Conservation (phyloP, 352 stramenopile genomes). For the Aphanomyces cochlioides region DNA sequence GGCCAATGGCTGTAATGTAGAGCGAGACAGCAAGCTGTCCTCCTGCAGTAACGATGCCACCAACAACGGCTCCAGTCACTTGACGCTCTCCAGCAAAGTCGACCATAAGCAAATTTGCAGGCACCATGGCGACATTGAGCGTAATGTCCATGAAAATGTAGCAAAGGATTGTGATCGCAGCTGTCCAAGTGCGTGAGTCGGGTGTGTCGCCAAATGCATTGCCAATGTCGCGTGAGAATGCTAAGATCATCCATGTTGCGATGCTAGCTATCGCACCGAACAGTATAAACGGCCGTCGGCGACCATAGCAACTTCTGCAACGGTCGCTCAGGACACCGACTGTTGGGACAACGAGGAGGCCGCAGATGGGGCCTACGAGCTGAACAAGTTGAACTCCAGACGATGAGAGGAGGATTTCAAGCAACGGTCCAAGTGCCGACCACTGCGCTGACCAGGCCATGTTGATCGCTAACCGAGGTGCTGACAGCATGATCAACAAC, state of each 20-base stretch:
- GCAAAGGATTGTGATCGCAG: conserved; percentile 40
- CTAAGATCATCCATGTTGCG: conserved; percentile 47
- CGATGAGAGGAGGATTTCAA: conserved; percentile 44
- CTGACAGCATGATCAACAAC: conserved; percentile 39
- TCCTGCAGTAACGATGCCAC: conserved; percentile 44
- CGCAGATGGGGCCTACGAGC: conserved; percentile 46
- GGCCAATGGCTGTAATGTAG: conserved; percentile 67
- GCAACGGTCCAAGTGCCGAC: conserved; percentile 48
- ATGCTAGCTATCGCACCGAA: conserved; percentile 36
- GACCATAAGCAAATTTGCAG: conserved; percentile 46
- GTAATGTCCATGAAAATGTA: conserved; percentile 61
- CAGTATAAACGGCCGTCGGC: conserved; percentile 43
- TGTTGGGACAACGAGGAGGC: conserved; percentile 45
- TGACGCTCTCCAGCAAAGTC: conserved; percentile 55
- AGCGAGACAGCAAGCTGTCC: conserved; percentile 44
- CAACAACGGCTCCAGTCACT: conserved; percentile 42
- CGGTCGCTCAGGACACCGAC: conserved; percentile 47
- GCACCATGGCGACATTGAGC: conserved; percentile 47
- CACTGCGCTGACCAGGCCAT: conserved; percentile 59
- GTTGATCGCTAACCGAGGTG: conserved; percentile 50
- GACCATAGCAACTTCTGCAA: conserved; percentile 38
- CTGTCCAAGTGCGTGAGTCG: conserved; percentile 28
- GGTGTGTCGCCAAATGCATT: conserved; percentile 43
- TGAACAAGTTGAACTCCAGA: conserved; percentile 58
- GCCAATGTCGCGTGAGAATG: conserved; percentile 44